These are phyloP conservation scores for Xylaria sp. DNA, from an alignment of 2,329 filamentous ascomycete genomes.

Conservation along the genomic window DNA sequence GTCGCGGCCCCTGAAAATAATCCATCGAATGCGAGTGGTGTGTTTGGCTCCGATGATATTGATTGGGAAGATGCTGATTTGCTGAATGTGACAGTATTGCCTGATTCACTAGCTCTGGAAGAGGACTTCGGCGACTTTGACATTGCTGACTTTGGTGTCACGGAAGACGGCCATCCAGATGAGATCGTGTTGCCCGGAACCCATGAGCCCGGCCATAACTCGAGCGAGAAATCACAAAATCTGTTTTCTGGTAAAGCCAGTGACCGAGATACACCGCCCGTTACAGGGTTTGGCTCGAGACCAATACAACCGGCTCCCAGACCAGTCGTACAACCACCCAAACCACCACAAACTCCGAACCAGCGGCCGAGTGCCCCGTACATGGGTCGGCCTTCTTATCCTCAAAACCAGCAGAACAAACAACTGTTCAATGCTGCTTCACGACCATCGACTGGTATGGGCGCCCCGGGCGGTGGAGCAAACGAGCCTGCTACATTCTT, in stretches of 20 bases:
- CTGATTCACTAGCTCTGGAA: slow-evolving; percentile 31
- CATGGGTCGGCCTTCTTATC: slow-evolving; percentile 27
- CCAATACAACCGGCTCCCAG: slow-evolving; percentile 38
- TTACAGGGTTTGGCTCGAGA: slow-evolving; percentile 20
- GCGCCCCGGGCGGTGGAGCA: slow-evolving; percentile 21
- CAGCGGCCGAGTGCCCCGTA: slow-evolving; percentile 27
- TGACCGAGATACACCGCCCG: slow-evolving; percentile 27
- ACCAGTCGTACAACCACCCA: slow-evolving; percentile 31
- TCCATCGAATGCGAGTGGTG: slow-evolving; percentile 35
- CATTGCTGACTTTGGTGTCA: slow-evolving; percentile 68
- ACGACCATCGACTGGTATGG: slow-evolving; percentile 22
- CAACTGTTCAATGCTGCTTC: slow-evolving; percentile 31
- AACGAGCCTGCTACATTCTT: slow-evolving; percentile 57
- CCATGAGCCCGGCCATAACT: slow-evolving; percentile 22
- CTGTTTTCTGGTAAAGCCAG: slow-evolving; percentile 21
- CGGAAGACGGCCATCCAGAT: slow-evolving; percentile 67
- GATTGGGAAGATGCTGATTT: slow-evolving; percentile 33
- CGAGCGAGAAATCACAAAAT: slow-evolving; percentile 29
- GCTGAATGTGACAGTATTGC: slow-evolving; percentile 30
- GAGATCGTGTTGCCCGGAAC: slow-evolving; percentile 59
- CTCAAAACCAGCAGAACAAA: slow-evolving; percentile 25
- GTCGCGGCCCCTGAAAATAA: slow-evolving; percentile 29
- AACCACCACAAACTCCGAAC: slow-evolving; percentile 35
- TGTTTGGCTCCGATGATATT: slow-evolving; percentile 40
- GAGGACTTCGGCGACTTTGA: slow-evolving; percentile 57